phyloP scores from a whole-genome alignment of 495 filamentous ascomycete species.

The Gamarada debralockiae region DNA sequence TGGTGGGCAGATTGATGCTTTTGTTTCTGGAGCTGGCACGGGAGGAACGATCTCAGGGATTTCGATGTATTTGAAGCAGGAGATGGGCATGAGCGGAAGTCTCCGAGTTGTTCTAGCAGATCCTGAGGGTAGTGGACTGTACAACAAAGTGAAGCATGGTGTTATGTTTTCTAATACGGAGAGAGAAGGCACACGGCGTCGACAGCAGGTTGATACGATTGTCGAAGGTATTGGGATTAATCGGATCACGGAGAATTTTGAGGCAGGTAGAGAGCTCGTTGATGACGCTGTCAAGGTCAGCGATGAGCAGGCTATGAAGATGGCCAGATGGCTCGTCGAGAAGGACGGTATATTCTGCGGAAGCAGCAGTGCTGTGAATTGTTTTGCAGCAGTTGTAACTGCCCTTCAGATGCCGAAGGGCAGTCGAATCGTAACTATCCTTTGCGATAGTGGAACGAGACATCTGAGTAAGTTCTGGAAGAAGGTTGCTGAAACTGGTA shows the following conservation, averaged over 20 bases:
- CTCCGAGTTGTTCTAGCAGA: constrained; percentile 83
- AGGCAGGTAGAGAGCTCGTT: constrained; percentile 75
- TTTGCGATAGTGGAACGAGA: constrained; percentile 87
- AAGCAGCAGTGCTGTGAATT: constrained; percentile 93
- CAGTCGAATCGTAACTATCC: constrained; percentile 80
- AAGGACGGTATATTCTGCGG: constrained; percentile 94
- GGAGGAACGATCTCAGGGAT: constrained; percentile 92
- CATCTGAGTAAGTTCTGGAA: constrained; percentile 97
- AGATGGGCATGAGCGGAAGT: constrained; percentile 31
- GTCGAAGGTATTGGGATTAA: constrained; percentile 97
- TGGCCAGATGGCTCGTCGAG: constrained; percentile 95
- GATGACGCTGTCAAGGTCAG: constrained; percentile 88
- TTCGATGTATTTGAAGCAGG: constrained; percentile 72
- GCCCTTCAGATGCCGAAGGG: constrained; percentile 63
- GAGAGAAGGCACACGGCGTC: constrained; percentile 79
- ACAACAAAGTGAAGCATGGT: constrained; percentile 83
- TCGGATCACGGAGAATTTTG: constrained; percentile 85
- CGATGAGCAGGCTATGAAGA: constrained; percentile 86
- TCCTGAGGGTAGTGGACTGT: constrained; percentile 90
- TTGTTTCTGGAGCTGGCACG: constrained; percentile 93
- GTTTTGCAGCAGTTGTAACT: constrained; percentile 80
- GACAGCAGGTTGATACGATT: constrained; percentile 91
- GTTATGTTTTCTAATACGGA: constrained; percentile 94
- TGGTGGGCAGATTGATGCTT: constrained; percentile 73
- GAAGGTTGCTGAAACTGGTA: constrained; percentile 66